Evolutionary conservation across 2,329 filamentous ascomycete species (phyloP).

Genomic region (Talaromyces sp.): DNA sequence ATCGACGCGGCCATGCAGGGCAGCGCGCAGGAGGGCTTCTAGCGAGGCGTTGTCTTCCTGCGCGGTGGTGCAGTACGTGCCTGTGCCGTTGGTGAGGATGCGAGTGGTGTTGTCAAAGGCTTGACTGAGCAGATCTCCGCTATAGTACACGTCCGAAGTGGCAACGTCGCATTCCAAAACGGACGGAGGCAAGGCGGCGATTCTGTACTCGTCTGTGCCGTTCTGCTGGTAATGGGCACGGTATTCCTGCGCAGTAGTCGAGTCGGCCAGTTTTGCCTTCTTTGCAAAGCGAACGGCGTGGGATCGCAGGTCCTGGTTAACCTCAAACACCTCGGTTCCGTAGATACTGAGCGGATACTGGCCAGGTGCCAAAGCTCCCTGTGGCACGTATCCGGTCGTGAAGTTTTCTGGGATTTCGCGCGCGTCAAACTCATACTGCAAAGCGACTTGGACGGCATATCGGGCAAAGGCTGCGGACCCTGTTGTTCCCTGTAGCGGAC

Average conservation of each 20-base stretch:
- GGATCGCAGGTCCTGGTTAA: slow-evolving; percentile 55
- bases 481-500: slow-evolving; percentile 61
- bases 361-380: slow-evolving; percentile 51
- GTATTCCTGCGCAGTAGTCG: slow-evolving; percentile 46
- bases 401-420: slow-evolving; percentile 63
- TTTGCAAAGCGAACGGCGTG: slow-evolving; percentile 48
- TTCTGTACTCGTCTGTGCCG: slow-evolving; percentile 29
- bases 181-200: slow-evolving; percentile 44
- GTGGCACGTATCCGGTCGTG: slow-evolving; percentile 63
- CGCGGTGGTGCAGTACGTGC: slow-evolving; percentile 63
- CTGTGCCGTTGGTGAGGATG: slow-evolving; percentile 63
- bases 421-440: slow-evolving; percentile 70
- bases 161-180: slow-evolving; percentile 62
- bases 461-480: slow-evolving; percentile 62
- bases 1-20: slow-evolving; percentile 54
- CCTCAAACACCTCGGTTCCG: slow-evolving; percentile 65
- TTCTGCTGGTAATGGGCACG: slow-evolving; percentile 45
- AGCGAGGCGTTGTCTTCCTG: slow-evolving; percentile 69
- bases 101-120: slow-evolving; percentile 61
- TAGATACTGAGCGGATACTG: slow-evolving; percentile 57
- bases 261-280: slow-evolving; percentile 50
- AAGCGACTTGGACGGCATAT: slow-evolving; percentile 66
- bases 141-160: slow-evolving; percentile 69
- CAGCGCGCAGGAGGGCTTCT: slow-evolving; percentile 58
- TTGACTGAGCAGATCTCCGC: slow-evolving; percentile 54